Conservation (phyloP, 495 filamentous ascomycete species). For the Penicillium robsamsonii region DNA sequence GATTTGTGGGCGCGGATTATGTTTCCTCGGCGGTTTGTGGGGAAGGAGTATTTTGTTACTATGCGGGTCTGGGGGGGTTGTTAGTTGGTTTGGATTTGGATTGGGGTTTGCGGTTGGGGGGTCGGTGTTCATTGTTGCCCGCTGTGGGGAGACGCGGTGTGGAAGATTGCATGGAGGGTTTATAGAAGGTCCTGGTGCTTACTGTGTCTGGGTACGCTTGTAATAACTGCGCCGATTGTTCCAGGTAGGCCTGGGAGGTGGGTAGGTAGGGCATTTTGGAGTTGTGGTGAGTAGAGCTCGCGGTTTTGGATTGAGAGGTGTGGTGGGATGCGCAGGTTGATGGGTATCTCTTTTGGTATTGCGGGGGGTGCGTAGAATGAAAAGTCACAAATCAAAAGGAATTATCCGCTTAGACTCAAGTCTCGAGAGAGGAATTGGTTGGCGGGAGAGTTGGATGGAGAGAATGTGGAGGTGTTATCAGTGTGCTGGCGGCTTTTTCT, state of each 20-base stretch:
- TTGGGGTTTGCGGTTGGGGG: not conserved
- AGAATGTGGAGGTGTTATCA: slow-evolving; percentile 19
- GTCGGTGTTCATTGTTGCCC: slow-evolving; percentile 6
- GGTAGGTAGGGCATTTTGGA: slow-evolving; percentile 58
- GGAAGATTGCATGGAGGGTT: not conserved
- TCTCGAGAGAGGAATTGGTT: not conserved
- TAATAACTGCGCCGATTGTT: slow-evolving; percentile 60
- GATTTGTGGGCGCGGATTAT: slow-evolving; percentile 25
- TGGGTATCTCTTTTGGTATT: not conserved
- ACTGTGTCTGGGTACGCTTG: slow-evolving; percentile 64
- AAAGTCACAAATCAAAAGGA: not conserved
- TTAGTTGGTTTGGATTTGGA: slow-evolving; percentile 4
- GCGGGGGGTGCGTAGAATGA: not conserved
- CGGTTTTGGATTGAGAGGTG: slow-evolving; percentile 1
- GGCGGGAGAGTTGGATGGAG: slow-evolving; percentile 1
- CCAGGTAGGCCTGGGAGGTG: slow-evolving; percentile 60
- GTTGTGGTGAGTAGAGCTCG: slow-evolving; percentile 20
- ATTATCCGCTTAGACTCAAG: not conserved
- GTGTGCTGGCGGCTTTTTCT: slow-evolving; percentile 28
- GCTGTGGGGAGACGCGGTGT: not conserved
- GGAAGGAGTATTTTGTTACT: slow-evolving; percentile 80
- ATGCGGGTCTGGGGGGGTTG: slow-evolving; percentile 61
- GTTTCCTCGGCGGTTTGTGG: slow-evolving; percentile 40
- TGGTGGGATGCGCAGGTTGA: slow-evolving; percentile 1
- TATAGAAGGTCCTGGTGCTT: slow-evolving; percentile 29